These are phyloP conservation scores for Musa balbisiana DNA, from an alignment of 202 grass and related monocot genomes.

Conservation along the genomic window DNA sequence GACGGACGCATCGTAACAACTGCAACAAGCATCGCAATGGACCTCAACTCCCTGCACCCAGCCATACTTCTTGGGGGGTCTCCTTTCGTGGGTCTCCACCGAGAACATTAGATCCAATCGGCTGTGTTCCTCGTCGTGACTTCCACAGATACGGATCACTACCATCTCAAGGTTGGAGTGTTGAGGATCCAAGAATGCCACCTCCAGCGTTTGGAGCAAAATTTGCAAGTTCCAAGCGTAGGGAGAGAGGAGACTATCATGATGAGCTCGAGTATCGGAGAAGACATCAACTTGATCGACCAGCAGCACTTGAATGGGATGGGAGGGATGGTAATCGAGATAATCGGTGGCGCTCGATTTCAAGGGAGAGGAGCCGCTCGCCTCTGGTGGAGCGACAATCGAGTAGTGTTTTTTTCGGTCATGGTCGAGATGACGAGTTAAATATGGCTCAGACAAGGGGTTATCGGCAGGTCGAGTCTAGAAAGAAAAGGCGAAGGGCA, in stretches of 20 bases:
- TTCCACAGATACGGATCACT: constrained; percentile 41
- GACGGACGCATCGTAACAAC: constrained; percentile 77
- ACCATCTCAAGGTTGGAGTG: constrained; percentile 39
- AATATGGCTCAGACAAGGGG: constrained; percentile 24
- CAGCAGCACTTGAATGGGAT: constrained; percentile 26
- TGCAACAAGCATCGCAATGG: constrained; percentile 56
- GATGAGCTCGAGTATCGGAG: constrained; percentile 39
- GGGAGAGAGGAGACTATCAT: constrained; percentile 39
- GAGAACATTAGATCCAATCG: constrained; percentile 35
- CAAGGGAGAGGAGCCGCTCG: constrained; percentile 57
- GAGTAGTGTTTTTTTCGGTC: constrained; percentile 36
- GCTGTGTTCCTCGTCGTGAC: constrained; percentile 34
- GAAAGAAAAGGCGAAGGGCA: neutral
- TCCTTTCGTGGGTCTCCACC: constrained; percentile 32
- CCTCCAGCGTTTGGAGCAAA: constrained; percentile 30
- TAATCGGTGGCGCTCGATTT: constrained; percentile 33
- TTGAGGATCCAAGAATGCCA: constrained; percentile 29
- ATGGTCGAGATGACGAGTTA: constrained; percentile 33
- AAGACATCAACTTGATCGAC: constrained; percentile 38
- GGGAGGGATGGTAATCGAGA: constrained; percentile 35
- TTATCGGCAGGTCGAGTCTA: constrained; percentile 20
- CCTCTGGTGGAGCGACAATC: constrained; percentile 35
- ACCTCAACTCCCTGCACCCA: constrained; percentile 31
- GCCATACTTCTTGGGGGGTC: constrained; percentile 36
- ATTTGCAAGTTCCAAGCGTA: constrained; percentile 32